Percentiles rank a stretch among this genome's conserved stretches.
Conservation (phyloP, 208 protist species). For the Acanthamoeba castellanii region DNA sequence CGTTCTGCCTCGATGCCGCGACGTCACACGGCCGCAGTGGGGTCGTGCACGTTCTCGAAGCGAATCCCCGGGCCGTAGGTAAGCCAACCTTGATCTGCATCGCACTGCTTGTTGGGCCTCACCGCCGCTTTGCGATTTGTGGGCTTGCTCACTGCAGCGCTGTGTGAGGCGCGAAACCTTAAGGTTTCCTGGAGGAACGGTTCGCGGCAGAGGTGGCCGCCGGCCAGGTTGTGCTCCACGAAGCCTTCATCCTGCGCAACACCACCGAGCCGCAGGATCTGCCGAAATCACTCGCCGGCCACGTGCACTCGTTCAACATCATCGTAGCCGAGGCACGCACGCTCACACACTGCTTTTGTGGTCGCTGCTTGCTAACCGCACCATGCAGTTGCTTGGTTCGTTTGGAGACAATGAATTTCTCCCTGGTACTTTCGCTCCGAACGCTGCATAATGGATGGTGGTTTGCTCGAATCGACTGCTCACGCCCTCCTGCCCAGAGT, state of each 20-base stretch:
- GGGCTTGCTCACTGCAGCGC: no score
- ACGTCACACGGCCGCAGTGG: not conserved
- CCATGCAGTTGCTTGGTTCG: not conserved
- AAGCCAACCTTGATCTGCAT: no score
- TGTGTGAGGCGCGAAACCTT: no score
- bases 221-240: not conserved
- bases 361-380: no score
- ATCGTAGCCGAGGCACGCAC: not conserved
- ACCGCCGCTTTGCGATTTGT: no score
- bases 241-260: not conserved
- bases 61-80: not conserved
- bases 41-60: not conserved
- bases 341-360: no score
- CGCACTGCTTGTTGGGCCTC: no score
- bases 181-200: not conserved
- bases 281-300: not conserved
- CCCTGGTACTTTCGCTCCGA: not conserved
- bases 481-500: not conserved
- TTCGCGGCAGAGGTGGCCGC: not conserved
- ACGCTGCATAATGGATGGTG: not conserved
- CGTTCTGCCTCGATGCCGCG: not conserved
- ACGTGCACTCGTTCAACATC: not conserved
- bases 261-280: not conserved
- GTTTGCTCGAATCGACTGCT: no score
- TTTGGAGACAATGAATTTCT: conserved; percentile 2